Conservation (phyloP, 73 alveolate species). For the Symbiodinium pilosum region DNA sequence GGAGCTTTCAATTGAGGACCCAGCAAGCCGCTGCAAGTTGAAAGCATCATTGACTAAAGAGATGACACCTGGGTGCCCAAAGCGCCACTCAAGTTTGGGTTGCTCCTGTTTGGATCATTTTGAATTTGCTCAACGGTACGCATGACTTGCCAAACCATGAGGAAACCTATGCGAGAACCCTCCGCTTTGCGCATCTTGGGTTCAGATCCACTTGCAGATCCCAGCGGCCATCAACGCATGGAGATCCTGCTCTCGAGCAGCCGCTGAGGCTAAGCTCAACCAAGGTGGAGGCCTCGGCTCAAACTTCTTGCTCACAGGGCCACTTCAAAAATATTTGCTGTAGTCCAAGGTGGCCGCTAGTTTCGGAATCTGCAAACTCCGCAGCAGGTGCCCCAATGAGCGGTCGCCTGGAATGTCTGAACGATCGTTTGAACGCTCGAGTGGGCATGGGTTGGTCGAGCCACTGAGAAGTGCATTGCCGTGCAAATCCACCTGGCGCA, state of each 20-base stretch:
- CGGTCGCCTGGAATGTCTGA: neutral
- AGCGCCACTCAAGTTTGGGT: too few relatives aligned
- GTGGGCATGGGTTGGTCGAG: conserved; percentile 18
- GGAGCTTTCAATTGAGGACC: neutral
- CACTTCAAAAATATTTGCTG: neutral
- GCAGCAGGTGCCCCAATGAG: conserved; percentile 28
- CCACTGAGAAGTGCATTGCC: conserved; percentile 59
- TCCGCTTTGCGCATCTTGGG: neutral
- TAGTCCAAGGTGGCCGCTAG: neutral
- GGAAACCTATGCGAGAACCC: neutral
- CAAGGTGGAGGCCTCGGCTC: conserved; percentile 22
- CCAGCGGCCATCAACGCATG: conserved; percentile 17
- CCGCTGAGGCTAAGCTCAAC: conserved; percentile 60
- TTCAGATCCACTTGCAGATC: neutral
- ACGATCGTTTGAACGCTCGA: too few relatives aligned
- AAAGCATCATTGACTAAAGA: conserved; percentile 45
- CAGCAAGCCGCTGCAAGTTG: conserved; percentile 43
- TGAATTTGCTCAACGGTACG: too few relatives aligned
- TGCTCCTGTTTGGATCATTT: too few relatives aligned
- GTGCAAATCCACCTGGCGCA: conserved; percentile 52
- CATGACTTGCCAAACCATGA: too few relatives aligned
- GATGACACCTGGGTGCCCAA: neutral
- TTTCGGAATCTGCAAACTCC: conserved; percentile 39
- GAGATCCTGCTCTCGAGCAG: conserved; percentile 65
- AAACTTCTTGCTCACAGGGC: neutral